These are phyloP conservation scores for Sedum album DNA, from an alignment of 164 flowering plant genomes.

Conservation along the genomic window DNA sequence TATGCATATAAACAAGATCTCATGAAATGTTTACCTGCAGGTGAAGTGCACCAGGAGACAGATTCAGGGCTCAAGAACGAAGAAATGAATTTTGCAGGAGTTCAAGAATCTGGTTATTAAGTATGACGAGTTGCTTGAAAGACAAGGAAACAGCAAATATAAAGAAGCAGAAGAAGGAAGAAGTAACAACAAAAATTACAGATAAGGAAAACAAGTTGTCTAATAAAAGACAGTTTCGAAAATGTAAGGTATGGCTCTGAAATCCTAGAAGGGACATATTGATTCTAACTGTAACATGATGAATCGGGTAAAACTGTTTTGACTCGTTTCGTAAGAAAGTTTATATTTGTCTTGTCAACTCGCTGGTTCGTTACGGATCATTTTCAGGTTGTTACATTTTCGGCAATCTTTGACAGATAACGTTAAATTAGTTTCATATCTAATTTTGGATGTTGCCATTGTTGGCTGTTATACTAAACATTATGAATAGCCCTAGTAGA, in stretches of 20 bases:
- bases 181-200: neutral
- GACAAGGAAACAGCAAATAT: neutral
- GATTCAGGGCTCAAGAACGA: neutral
- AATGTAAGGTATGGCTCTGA: neutral
- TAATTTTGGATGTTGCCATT: neutral
- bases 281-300: slow-evolving; percentile 4
- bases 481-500: too few relatives aligned
- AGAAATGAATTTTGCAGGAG: neutral
- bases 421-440: neutral
- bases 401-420: neutral
- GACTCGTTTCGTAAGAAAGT: neutral
- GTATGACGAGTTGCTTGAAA: neutral
- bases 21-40: neutral
- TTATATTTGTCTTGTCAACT: neutral
- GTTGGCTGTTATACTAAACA: slow-evolving; percentile 4
- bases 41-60: neutral
- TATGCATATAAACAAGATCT: neutral
- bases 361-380: neutral
- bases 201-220: slow-evolving; percentile 2
- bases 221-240: neutral
- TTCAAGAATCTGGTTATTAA: neutral
- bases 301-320: neutral
- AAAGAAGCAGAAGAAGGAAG: neutral
- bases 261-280: neutral
- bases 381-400: neutral